Conservation (phyloP, 257 asterid species). For the Rubia yunnanensis region DNA sequence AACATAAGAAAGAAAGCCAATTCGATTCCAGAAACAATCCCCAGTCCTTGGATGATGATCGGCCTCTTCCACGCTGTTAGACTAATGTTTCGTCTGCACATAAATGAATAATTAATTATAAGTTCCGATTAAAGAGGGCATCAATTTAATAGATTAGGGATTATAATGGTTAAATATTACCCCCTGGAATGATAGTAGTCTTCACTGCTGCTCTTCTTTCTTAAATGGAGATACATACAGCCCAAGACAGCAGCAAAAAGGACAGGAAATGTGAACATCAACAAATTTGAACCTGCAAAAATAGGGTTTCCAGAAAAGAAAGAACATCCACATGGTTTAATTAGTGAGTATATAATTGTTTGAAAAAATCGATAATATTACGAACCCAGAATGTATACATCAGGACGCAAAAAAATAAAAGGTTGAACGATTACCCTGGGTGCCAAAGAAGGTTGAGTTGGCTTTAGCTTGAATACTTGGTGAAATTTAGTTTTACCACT, state of each 20-base stretch:
- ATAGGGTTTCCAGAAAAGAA: not conserved
- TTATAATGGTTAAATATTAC: slow-evolving; percentile 14
- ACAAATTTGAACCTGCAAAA: slow-evolving; percentile 37
- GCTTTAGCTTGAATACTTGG: too few species aligned
- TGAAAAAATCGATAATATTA: too few species aligned
- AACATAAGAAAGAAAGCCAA: slow-evolving; percentile 62
- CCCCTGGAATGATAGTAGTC: slow-evolving; percentile 14
- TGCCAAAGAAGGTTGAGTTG: too few species aligned
- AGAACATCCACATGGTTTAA: not conserved
- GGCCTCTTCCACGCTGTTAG: slow-evolving; percentile 58
- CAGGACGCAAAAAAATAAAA: too few species aligned
- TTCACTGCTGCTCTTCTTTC: slow-evolving; percentile 23
- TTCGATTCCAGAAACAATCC: slow-evolving; percentile 72
- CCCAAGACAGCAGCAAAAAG: slow-evolving; percentile 60
- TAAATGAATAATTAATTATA: not conserved
- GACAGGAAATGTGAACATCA: slow-evolving; percentile 50
- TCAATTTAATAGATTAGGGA: not conserved
- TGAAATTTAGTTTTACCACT: too few species aligned
- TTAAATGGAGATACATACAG: slow-evolving; percentile 62
- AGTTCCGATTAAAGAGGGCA: not conserved
- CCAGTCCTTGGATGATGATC: slow-evolving; percentile 56
- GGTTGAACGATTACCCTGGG: too few species aligned
- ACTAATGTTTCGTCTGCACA: slow-evolving; percentile 18
- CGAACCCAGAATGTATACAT: too few species aligned
- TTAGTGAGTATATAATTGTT: not conserved